Percentiles rank a stretch among this genome's conserved stretches.
phyloP scores from a whole-genome alignment of 2,329 filamentous ascomycete species.

The Juglanconis sp. region DNA sequence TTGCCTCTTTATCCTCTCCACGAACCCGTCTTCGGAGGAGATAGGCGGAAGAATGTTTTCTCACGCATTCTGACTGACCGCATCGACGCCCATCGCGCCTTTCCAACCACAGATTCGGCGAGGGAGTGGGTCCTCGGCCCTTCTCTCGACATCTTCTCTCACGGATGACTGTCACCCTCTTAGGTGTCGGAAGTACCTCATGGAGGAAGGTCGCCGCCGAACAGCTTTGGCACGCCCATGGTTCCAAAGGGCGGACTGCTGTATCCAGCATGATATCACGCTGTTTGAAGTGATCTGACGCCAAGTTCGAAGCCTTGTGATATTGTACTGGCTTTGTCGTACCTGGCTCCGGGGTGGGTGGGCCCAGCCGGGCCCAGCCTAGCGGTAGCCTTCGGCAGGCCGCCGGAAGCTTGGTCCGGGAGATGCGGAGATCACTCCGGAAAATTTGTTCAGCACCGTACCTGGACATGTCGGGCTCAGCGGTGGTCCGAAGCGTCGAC shows the following conservation, averaged over 20 bases:
- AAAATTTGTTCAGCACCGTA: too few relatives aligned
- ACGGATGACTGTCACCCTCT: slow-evolving; percentile 5
- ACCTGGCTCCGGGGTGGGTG: too few relatives aligned
- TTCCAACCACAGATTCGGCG: background rate
- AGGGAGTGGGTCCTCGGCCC: background rate
- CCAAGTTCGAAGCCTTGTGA: background rate
- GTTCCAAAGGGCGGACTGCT: background rate
- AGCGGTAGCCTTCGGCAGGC: background rate
- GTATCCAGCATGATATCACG: background rate
- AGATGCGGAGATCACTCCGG: background rate
- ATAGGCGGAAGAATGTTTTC: background rate
- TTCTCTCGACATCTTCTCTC: background rate
- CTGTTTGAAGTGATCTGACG: background rate
- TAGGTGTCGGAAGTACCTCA: background rate
- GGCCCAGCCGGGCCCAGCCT: background rate
- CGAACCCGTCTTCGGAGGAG: background rate
- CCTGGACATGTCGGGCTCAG: too few relatives aligned
- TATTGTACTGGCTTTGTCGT: background rate
- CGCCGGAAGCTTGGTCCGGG: background rate
- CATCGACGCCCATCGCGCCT: background rate
- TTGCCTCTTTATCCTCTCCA: background rate
- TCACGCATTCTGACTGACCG: background rate
- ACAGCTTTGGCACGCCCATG: background rate
- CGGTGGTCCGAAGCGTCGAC: too few relatives aligned
- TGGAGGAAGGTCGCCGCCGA: background rate